A percentile compares a stretch with the other conserved stretches of the same genome.
Conservation (phyloP, 495 filamentous ascomycete genomes). For the Extremus antarcticus region DNA sequence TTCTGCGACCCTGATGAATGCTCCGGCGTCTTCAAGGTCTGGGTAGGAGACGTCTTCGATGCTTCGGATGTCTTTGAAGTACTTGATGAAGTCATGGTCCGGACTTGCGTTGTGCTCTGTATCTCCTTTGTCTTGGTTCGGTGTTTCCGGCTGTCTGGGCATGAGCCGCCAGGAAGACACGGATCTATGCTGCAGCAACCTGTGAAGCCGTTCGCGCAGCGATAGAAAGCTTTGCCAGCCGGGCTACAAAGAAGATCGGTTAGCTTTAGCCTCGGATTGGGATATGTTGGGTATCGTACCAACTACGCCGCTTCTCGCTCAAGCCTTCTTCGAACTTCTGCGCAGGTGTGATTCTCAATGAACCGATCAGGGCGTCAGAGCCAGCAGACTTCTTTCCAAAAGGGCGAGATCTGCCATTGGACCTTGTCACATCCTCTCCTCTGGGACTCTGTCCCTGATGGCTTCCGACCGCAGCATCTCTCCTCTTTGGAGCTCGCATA, state of each 20-base stretch:
- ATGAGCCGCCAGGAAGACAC: constrained; percentile 5
- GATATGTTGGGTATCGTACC: neutral
- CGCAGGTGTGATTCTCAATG: neutral
- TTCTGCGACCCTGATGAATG: neutral
- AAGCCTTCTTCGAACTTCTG: neutral
- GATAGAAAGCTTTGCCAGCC: constrained; percentile 6
- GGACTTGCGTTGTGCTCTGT: neutral
- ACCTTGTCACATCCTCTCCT: too few species aligned
- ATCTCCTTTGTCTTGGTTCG: neutral
- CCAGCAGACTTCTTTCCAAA: neutral
- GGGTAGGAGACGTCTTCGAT: neutral
- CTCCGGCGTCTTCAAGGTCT: neutral
- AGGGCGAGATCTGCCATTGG: too few species aligned
- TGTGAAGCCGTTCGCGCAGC: constrained; percentile 10
- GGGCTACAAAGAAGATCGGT: neutral
- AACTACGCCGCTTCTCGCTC: neutral
- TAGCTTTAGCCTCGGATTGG: neutral
- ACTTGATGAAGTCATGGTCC: neutral
- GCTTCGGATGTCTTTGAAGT: neutral
- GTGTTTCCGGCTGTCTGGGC: constrained; percentile 1
- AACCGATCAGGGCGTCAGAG: neutral
- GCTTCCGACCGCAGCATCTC: too few species aligned
- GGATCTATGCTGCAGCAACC: constrained; percentile 15
- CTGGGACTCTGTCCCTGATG: too few species aligned
- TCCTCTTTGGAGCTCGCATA: too few species aligned